These are phyloP conservation scores for Fermentozyma sake DNA, from an alignment of 1,139 yeast genomes.

Conservation along the genomic window DNA sequence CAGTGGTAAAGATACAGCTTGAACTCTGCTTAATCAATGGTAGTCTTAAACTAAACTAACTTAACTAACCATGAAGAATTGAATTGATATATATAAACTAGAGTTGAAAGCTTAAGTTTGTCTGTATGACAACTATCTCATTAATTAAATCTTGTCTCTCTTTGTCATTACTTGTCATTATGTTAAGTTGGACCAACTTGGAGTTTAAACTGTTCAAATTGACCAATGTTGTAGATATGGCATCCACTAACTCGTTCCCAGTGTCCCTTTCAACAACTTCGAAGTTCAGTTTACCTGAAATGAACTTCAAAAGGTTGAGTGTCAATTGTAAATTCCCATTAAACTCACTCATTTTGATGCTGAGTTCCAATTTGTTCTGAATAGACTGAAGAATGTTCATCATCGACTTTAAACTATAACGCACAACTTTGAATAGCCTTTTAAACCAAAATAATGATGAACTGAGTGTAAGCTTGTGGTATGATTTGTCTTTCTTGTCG, in stretches of 20 bases:
- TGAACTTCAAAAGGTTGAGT: conserved; percentile 17
- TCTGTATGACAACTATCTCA: too few relatives aligned
- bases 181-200: conserved; percentile 14
- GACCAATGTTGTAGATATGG: too few relatives aligned
- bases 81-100: too few relatives aligned
- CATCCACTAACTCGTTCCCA: too few relatives aligned
- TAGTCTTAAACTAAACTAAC: too few relatives aligned
- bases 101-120: too few relatives aligned
- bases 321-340: conserved; percentile 19
- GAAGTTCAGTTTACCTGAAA: too few relatives aligned
- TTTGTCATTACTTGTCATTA: conserved; percentile 10
- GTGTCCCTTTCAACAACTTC: too few relatives aligned
- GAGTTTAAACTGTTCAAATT: conserved; percentile 11
- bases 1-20: too few relatives aligned
- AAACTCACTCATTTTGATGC: conserved; percentile 17
- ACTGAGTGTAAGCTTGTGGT: conserved; percentile 9
- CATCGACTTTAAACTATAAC: conserved; percentile 25
- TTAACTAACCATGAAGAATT: too few relatives aligned
- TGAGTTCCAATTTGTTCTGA: conserved; percentile 10
- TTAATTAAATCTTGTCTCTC: too few relatives aligned
- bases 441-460: conserved; percentile 28
- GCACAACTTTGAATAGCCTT: conserved; percentile 34
- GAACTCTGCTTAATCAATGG: too few relatives aligned
- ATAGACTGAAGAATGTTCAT: conserved; percentile 12
- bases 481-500: conserved; percentile 7